Conservation (phyloP, 2,329 filamentous ascomycete species). For the Epicoccum nigrum region DNA sequence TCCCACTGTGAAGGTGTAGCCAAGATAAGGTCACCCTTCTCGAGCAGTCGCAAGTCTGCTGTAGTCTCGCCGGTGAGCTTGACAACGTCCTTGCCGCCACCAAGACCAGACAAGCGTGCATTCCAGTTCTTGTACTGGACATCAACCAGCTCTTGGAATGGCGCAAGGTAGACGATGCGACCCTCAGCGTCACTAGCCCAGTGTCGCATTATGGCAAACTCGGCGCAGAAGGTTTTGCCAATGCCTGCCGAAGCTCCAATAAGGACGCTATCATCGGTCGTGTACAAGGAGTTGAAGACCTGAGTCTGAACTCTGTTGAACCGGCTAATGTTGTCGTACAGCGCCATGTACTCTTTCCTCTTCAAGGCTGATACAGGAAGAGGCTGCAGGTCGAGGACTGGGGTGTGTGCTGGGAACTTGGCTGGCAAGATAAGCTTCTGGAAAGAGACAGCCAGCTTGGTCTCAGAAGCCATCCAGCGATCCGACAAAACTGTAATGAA, state of each 20-base stretch:
- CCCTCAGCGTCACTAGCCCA: slow-evolving; percentile 77
- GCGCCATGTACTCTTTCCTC: slow-evolving; percentile 75
- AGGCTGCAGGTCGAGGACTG: slow-evolving; percentile 87
- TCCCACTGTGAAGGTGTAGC: slow-evolving; percentile 97
- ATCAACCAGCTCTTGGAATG: slow-evolving; percentile 92
- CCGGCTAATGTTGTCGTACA: slow-evolving; percentile 83
- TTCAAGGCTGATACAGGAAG: slow-evolving; percentile 89
- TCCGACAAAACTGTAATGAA: slow-evolving; percentile 96
- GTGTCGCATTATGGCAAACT: slow-evolving; percentile 88
- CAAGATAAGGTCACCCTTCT: slow-evolving; percentile 85
- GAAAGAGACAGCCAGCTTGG: slow-evolving; percentile 89
- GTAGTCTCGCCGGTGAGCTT: slow-evolving; percentile 94
- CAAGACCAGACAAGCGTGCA: slow-evolving; percentile 71
- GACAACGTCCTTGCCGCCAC: slow-evolving; percentile 85
- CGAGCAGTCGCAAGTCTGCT: slow-evolving; percentile 85
- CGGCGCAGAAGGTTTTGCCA: slow-evolving; percentile 95
- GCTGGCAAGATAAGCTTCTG: slow-evolving; percentile 93
- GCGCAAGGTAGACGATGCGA: slow-evolving; percentile 90
- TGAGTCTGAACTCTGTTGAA: slow-evolving; percentile 99
- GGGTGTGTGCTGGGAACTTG: slow-evolving; percentile 93
- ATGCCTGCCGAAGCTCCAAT: slow-evolving; percentile 91
- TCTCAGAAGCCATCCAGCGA: slow-evolving; percentile 98
- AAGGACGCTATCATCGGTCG: slow-evolving; percentile 91
- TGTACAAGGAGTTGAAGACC: slow-evolving; percentile 91
- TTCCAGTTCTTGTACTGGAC: slow-evolving; percentile 83